These are phyloP conservation scores for Tricladium varicosporioides DNA, from an alignment of 2,329 filamentous ascomycete species.

Conservation along the genomic window DNA sequence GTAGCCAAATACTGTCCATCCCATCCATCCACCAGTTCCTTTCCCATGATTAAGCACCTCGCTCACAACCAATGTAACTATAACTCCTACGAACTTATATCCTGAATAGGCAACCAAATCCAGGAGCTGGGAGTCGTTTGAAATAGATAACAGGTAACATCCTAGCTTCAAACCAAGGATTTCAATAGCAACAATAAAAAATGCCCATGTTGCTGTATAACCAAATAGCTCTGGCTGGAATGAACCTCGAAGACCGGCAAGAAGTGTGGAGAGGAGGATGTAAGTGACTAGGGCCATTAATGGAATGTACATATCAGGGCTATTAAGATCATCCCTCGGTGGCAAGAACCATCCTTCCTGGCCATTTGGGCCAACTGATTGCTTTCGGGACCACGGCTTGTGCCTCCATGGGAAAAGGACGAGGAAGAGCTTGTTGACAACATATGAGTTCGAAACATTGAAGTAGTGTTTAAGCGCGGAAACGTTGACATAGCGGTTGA, in stretches of 20 bases:
- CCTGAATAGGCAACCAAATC: constrained; percentile 95
- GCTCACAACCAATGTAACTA: constrained; percentile 77
- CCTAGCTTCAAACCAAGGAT: constrained; percentile 88
- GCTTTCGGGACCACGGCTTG: constrained; percentile 93
- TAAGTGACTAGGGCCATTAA: constrained; percentile 98
- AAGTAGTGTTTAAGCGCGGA: constrained; percentile 97
- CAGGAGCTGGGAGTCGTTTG: constrained; percentile 87
- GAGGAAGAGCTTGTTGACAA: constrained; percentile 86
- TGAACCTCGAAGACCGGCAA: constrained; percentile 84
- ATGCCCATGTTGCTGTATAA: constrained; percentile 79
- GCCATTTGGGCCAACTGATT: constrained; percentile 67
- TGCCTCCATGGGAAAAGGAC: constrained; percentile 98
- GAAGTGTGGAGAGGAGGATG: constrained; percentile 85
- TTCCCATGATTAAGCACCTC: constrained; percentile 75
- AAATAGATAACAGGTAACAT: constrained; percentile 91
- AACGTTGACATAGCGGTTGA: constrained; percentile 85
- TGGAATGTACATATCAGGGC: constrained; percentile 98
- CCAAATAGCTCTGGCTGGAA: constrained; percentile 95
- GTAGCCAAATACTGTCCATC: constrained; percentile 87
- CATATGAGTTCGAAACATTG: constrained; percentile 97
- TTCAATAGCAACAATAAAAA: constrained; percentile 81
- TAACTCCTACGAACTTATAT: constrained; percentile 98
- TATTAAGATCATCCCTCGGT: constrained; percentile 93
- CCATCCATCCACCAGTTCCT: constrained; percentile 83
- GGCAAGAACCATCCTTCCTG: constrained; percentile 80